A percentile compares a stretch with the other conserved stretches of the same genome.
phyloP scores from a whole-genome alignment of 176 grass and related monocot species.

The Hordeum marinum region DNA sequence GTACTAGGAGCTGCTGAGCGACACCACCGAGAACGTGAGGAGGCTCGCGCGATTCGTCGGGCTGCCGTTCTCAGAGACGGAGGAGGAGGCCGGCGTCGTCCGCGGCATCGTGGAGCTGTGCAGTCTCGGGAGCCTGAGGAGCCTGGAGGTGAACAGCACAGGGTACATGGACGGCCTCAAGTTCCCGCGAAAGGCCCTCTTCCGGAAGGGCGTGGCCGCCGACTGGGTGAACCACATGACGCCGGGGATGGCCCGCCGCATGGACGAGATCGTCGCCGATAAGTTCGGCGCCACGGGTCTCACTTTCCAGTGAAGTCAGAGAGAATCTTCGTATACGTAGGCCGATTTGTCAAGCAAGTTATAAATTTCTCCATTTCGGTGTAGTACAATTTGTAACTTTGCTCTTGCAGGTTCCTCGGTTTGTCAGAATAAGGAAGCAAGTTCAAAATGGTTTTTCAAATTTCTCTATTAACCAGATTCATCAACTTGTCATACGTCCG shows the following conservation, averaged over 20 bases:
- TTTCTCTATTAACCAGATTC: too few relatives aligned
- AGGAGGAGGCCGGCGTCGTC: neutral
- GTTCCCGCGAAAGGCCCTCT: neutral
- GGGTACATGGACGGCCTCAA: neutral
- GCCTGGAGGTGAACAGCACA: neutral
- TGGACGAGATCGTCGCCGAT: constrained; percentile 13
- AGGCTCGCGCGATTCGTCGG: constrained; percentile 26
- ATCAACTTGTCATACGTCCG: too few relatives aligned
- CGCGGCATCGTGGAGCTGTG: constrained; percentile 15
- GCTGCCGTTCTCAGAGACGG: constrained; percentile 3
- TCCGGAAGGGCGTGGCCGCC: constrained; percentile 18
- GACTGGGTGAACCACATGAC: constrained; percentile 42
- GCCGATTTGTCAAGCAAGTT: too few relatives aligned
- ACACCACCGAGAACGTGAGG: neutral
- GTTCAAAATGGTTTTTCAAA: too few relatives aligned
- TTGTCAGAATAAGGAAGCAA: too few relatives aligned
- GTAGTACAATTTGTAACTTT: too few relatives aligned
- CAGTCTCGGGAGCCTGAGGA: constrained; percentile 13
- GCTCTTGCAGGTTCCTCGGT: too few relatives aligned
- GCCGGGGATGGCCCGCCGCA: constrained; percentile 24
- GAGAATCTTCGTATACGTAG: too few relatives aligned
- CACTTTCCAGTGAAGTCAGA: neutral
- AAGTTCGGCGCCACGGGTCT: neutral
- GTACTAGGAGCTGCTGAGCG: constrained; percentile 36
- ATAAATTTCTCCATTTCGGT: too few relatives aligned